phyloP scores from a whole-genome alignment of 2,329 filamentous ascomycete species.

The Gaeumannomyces sp. region DNA sequence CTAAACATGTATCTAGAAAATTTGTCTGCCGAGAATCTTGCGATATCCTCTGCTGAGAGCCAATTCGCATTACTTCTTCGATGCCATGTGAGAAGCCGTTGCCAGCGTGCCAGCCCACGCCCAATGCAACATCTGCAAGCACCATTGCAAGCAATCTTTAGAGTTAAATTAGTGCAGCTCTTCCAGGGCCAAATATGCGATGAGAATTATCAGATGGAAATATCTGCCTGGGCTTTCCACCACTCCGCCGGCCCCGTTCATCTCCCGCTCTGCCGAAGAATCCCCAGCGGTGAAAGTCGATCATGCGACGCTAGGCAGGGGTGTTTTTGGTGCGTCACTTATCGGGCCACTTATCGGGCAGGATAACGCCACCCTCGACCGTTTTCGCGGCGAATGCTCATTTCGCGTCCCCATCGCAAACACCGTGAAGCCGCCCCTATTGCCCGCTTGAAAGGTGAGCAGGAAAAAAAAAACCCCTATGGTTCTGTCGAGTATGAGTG shows the following conservation, averaged over 20 bases:
- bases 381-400: slow-evolving; percentile 8
- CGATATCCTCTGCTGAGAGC: not conserved
- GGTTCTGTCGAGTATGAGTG: no score
- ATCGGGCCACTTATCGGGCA: slow-evolving; percentile 5
- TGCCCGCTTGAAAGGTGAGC: not conserved
- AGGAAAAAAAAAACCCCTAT: not conserved
- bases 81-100: not conserved
- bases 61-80: not conserved
- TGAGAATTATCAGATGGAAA: not conserved
- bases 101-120: no score
- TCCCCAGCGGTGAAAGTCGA: not conserved
- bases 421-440: not conserved
- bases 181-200: not conserved
- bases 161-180: not conserved
- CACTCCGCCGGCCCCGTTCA: not conserved
- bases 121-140: not conserved
- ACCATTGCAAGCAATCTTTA: not conserved
- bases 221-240: not conserved
- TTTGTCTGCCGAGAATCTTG: no score
- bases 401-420: slow-evolving; percentile 9
- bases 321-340: slow-evolving; percentile 4
- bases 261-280: not conserved
- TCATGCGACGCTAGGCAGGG: not conserved
- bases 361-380: slow-evolving; percentile 12
- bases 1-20: not conserved